A percentile compares a stretch with the other conserved stretches of the same genome.
Conservation (phyloP, 257 asterid species). For the Perilla frutescens region DNA sequence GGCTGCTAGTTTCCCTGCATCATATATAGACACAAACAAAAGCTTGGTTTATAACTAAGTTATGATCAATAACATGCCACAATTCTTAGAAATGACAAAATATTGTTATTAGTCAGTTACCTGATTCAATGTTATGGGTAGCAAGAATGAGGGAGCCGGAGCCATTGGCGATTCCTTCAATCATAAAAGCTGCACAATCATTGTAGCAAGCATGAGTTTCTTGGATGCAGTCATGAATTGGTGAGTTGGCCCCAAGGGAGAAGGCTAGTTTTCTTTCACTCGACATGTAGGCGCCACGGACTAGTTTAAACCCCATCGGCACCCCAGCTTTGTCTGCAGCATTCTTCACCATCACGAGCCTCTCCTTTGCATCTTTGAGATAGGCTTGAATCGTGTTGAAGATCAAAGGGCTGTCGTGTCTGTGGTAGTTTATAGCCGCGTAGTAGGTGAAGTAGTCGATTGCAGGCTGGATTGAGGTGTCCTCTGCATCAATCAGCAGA, state of each 20-base stretch:
- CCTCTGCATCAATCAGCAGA: slow-evolving; percentile 82
- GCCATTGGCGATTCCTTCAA: slow-evolving; percentile 58
- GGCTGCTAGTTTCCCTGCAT: slow-evolving; percentile 67
- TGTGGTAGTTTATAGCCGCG: slow-evolving; percentile 45
- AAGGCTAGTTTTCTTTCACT: slow-evolving; percentile 54
- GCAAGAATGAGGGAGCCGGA: slow-evolving; percentile 77
- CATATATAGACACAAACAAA: background rate
- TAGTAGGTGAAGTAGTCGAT: slow-evolving; percentile 77
- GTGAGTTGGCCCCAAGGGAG: slow-evolving; percentile 52
- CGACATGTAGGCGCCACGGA: slow-evolving; percentile 83
- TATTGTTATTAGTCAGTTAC: slow-evolving; percentile 30
- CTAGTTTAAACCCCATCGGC: slow-evolving; percentile 73
- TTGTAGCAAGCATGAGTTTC: slow-evolving; percentile 65
- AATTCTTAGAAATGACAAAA: too few relatives aligned
- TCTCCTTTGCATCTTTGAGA: slow-evolving; percentile 61
- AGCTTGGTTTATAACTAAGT: too few relatives aligned
- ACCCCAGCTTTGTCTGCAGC: slow-evolving; percentile 64
- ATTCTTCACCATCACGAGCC: slow-evolving; percentile 54
- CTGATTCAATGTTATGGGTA: slow-evolving; percentile 82
- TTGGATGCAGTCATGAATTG: slow-evolving; percentile 57
- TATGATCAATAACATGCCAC: too few relatives aligned
- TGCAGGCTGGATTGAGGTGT: slow-evolving; percentile 69
- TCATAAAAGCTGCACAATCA: slow-evolving; percentile 59
- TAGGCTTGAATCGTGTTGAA: slow-evolving; percentile 83
- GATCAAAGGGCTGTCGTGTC: slow-evolving; percentile 53